Base-by-base conservation (phyloP, 2,329 filamentous ascomycete species). In the Blumeriella jaapii region DNA sequence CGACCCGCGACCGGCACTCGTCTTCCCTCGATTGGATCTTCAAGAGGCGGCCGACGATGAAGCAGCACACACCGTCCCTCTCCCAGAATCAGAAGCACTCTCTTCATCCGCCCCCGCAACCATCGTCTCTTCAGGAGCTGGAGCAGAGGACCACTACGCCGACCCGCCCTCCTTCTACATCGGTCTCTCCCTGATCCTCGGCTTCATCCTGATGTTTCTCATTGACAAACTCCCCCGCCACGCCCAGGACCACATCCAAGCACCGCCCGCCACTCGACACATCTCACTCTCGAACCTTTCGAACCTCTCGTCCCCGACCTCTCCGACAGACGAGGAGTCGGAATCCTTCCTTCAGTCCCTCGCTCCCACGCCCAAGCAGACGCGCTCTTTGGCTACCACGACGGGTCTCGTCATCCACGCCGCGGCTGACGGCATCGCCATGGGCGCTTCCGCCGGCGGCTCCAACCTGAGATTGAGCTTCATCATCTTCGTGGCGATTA, bases 181-280 rank as follows among this genome's bases (percentile, higher is more conserved):
- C 39, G 91, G 91, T 4, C 68, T 96, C 35, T 84, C 87, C 2
- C 65, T 98, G 33, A 75, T 93, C 36, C 64, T 83, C 11, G 91
- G 91, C 9, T 98, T 96, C 59, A 76, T 94, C 38, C 70, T 95
- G 46, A 98, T 98, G 91, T 96, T 94, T 55, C 71, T 98, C 14
- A 81, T 98, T 53, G 89, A 98, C 59, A 78, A 83, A 33, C 61
- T 93, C 6, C 85, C 86, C 6, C 74, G 76, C 25, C 81, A 86
- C 55, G 74, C 78, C 5, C 70, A 71, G 1, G 69, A 82, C 13
- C 67, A 69, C 25, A 62, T 82, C 23, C 76, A 78, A 50, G 63
- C 71, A 13, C 67, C 71, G 23, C 76, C 79, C 10, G 67, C 76
- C 34, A 82, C 79, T 11, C 77, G 86, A 45, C 85, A 94, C 54